phyloP scores from a whole-genome alignment of 1,284 basidiomycete species.

The Somion occarium region DNA sequence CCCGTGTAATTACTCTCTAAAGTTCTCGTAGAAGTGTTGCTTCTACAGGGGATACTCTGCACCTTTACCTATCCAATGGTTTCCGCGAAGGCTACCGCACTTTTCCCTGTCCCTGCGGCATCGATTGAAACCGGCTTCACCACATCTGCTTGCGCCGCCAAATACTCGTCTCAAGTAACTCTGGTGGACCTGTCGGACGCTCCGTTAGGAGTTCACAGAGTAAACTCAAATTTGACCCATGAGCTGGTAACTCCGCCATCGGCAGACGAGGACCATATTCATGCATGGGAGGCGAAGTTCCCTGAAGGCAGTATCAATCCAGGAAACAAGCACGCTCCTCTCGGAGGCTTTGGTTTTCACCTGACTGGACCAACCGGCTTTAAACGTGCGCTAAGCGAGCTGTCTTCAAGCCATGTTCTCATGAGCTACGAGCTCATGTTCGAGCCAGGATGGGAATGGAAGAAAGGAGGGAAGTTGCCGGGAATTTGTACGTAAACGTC shows the following conservation, averaged over 20 bases:
- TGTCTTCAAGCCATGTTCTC: conserved; percentile 40
- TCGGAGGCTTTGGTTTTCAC: conserved; percentile 63
- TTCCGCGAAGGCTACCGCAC: conserved; percentile 6
- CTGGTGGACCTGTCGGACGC: conserved; percentile 31
- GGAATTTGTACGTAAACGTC: conserved; percentile 55
- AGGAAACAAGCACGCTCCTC: conserved; percentile 29
- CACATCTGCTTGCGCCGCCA: conserved; percentile 6
- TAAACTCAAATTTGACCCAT: conserved; percentile 36
- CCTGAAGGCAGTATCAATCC: conserved; percentile 60
- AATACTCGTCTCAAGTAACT: conserved; percentile 9
- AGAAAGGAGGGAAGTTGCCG: conserved; percentile 61
- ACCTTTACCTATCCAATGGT: neutral
- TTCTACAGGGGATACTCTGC: no score
- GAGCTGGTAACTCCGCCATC: conserved; percentile 32
- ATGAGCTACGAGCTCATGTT: conserved; percentile 59
- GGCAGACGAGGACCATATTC: conserved; percentile 25
- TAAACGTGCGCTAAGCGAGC: conserved; percentile 25
- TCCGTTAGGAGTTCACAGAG: conserved; percentile 43
- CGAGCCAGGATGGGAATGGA: conserved; percentile 51
- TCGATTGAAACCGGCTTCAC: conserved; percentile 22
- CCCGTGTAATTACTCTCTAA: no score
- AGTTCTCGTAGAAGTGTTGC: no score
- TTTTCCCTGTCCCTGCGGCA: conserved; percentile 15
- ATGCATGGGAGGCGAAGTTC: conserved; percentile 58
- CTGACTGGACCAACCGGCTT: conserved; percentile 44